Percentiles rank a stretch among this genome's conserved stretches.
phyloP scores from a whole-genome alignment of 2,329 filamentous ascomycete species.

The Sporothrix brasiliensis region DNA sequence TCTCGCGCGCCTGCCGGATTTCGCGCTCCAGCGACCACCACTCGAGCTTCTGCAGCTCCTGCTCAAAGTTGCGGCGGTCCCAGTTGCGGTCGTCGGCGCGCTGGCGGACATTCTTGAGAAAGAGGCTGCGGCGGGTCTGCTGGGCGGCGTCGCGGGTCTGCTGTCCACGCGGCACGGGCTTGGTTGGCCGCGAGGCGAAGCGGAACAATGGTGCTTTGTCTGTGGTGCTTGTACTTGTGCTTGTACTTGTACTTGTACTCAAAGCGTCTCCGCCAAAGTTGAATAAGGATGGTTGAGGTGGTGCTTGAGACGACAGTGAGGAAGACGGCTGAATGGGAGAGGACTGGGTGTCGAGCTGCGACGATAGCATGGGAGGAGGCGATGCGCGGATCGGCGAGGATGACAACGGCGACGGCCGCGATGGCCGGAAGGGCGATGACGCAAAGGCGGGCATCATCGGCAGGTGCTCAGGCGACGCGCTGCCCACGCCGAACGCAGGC shows the following conservation, averaged over 20 bases:
- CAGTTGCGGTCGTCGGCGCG: constrained; percentile 62
- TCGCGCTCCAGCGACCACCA: constrained; percentile 48
- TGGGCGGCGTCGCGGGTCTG: constrained; percentile 63
- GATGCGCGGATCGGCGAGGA: constrained; percentile 61
- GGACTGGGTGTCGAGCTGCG: constrained; percentile 48
- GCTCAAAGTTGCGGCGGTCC: constrained; percentile 64
- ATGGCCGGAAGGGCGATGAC: constrained; percentile 48
- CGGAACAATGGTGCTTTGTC: constrained; percentile 43
- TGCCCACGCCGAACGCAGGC: constrained; percentile 25
- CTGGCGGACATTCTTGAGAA: constrained; percentile 68
- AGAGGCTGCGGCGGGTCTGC: constrained; percentile 67
- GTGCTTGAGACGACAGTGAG: background rate
- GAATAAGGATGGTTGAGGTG: background rate
- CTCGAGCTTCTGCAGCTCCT: constrained; percentile 52
- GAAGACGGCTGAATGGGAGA: constrained; percentile 45
- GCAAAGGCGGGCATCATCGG: constrained; percentile 48
- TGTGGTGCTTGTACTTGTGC: background rate
- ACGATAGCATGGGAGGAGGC: constrained; percentile 42
- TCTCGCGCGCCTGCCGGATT: constrained; percentile 46
- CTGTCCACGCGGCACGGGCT: constrained; percentile 62
- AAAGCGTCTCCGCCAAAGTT: background rate
- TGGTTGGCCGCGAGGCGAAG: constrained; percentile 58
- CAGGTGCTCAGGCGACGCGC: constrained; percentile 45
- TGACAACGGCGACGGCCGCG: constrained; percentile 59
- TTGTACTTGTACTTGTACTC: background rate